Conservation (phyloP, 192 early-diverging fungal species). For the Backusella luteola region DNA sequence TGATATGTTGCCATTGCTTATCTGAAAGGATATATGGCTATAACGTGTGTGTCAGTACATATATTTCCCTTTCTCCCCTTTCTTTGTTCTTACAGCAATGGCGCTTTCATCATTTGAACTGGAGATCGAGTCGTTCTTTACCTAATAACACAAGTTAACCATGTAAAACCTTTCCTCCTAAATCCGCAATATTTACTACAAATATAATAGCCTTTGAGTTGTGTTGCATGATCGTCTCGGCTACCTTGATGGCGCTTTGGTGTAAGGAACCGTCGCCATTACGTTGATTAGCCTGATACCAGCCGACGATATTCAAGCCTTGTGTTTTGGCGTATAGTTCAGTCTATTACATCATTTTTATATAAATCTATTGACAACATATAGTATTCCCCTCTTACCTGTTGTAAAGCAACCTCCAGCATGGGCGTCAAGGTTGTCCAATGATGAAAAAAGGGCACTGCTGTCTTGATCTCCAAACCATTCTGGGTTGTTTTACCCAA, state of each 20-base stretch:
- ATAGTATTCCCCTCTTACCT: conserved; percentile 42
- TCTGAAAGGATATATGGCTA: conserved; percentile 55
- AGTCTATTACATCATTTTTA: conserved; percentile 36
- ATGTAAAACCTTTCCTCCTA: background rate
- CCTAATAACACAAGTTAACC: background rate
- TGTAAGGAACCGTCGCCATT: conserved; percentile 43
- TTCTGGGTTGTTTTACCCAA: conserved; percentile 42
- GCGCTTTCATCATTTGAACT: conserved; percentile 16
- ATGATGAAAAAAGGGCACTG: conserved; percentile 83
- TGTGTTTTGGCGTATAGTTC: conserved; percentile 53
- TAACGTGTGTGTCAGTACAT: background rate
- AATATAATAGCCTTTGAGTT: conserved; percentile 51
- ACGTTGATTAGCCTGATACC: conserved; percentile 61
- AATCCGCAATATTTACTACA: conserved; percentile 37
- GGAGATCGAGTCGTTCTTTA: background rate
- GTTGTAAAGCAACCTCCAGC: conserved; percentile 82
- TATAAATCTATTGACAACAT: background rate
- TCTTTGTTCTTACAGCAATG: conserved; percentile 23
- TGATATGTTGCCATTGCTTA: conserved; percentile 50
- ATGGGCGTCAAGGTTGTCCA: conserved; percentile 78
- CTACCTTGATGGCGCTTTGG: conserved; percentile 48
- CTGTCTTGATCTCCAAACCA: conserved; percentile 35
- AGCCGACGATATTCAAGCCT: conserved; percentile 55
- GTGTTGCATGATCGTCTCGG: conserved; percentile 45
- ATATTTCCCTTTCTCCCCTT: background rate